These are phyloP conservation scores for Silene conica DNA, from an alignment of 148 eudicot genomes.

Conservation along the genomic window DNA sequence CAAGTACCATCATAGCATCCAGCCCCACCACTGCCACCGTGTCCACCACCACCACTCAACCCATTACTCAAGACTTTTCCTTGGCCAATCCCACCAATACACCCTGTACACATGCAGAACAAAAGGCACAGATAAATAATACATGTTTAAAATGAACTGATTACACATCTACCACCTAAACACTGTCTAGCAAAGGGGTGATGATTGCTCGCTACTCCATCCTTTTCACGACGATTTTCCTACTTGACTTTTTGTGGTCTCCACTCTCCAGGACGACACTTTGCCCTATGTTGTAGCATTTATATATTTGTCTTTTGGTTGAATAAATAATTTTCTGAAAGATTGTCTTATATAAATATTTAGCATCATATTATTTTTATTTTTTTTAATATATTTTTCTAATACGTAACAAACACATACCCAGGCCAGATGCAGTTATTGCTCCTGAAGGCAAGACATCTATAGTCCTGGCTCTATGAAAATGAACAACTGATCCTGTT, in stretches of 20 bases:
- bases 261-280: no score
- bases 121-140: not conserved
- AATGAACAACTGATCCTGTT: slow-evolving; percentile 90
- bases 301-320: no score
- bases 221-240: no score
- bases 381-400: not conserved
- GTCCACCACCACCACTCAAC: slow-evolving; percentile 85
- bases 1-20: slow-evolving; percentile 62
- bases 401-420: slow-evolving; percentile 33
- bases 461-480: slow-evolving; percentile 82
- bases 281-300: no score
- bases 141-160: not conserved
- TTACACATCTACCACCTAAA: not conserved
- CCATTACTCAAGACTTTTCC: slow-evolving; percentile 63
- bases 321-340: no score
- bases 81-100: slow-evolving; percentile 76
- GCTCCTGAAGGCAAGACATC: slow-evolving; percentile 58
- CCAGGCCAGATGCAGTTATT: slow-evolving; percentile 83
- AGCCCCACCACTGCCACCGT: slow-evolving; percentile 90
- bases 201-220: not conserved
- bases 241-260: no score
- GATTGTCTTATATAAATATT: no score
- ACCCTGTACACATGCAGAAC: slow-evolving; percentile 47
- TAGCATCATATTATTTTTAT: not conserved
- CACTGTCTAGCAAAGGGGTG: not conserved